phyloP scores from a whole-genome alignment of 192 early-diverging fungal genomes.

The Podila epicladia region DNA sequence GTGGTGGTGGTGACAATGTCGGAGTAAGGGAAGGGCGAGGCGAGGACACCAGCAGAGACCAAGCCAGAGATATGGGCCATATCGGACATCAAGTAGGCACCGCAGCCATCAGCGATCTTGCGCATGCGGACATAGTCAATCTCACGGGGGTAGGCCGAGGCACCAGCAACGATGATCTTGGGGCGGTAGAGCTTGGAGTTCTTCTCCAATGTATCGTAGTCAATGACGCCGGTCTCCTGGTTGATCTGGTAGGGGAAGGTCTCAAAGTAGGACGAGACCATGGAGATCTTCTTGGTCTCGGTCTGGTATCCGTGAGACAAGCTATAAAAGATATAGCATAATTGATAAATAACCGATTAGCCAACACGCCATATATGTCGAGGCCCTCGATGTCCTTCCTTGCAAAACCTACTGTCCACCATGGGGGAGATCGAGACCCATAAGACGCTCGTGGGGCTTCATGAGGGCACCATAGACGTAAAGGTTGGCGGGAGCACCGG shows the following conservation, averaged over 20 bases:
- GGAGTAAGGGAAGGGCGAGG: constrained; percentile 90
- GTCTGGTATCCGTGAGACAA: constrained; percentile 99
- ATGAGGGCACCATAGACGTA: constrained; percentile 96
- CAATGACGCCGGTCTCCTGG: constrained; percentile 90
- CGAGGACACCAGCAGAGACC: constrained; percentile 88
- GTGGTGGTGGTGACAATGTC: constrained; percentile 99
- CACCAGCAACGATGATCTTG: constrained; percentile 96
- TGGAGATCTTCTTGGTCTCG: constrained; percentile 95
- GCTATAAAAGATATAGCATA: constrained; percentile 34
- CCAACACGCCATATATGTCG: too few relatives aligned
- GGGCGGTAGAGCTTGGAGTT: constrained; percentile 89
- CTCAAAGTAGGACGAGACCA: constrained; percentile 95
- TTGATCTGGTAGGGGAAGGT: constrained; percentile 94
- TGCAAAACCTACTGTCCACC: constrained; percentile 85
- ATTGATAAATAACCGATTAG: too few relatives aligned
- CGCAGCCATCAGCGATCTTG: constrained; percentile 83
- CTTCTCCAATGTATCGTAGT: constrained; percentile 89
- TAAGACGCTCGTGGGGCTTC: constrained; percentile 97
- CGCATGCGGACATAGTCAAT: constrained; percentile 93
- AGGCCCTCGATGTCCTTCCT: too few relatives aligned
- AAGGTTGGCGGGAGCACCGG: constrained; percentile 96
- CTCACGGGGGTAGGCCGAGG: constrained; percentile 94
- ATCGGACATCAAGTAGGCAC: constrained; percentile 95
- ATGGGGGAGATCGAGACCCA: constrained; percentile 98
- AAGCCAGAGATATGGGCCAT: constrained; percentile 96